Base-by-base conservation (phyloP, 169 alveolate species). In the Plasmodium coatneyi region DNA sequence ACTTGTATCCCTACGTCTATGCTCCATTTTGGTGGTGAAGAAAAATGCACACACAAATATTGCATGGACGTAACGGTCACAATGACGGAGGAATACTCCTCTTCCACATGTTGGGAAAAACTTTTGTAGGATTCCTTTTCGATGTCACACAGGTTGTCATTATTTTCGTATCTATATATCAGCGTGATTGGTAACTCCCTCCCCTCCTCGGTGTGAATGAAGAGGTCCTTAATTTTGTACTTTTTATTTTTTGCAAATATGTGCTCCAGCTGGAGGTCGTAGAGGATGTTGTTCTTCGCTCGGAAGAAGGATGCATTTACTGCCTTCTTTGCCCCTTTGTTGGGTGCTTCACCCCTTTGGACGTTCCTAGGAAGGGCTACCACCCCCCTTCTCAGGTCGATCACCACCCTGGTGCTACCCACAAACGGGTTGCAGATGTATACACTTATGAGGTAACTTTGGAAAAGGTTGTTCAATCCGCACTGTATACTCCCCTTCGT, bases 341-440 rank as follows among this genome's bases (percentile, higher is more conserved):
- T 2, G 1, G 25, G 4, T 49, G 6, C 0, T 12, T 2, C 9
- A 6, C 60, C 22, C 60, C 6, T 46, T 12, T 84, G 71, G 19
- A 84, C 28, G 79, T 84, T 84, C 41, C 79, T 84, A 22, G 84
- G 76, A 9, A 71, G 66, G 6, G 84, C 39, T 0, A 84, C 9
- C 5, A 72, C n/a, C 10, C 92, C 66, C 34, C 79, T 41, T 28
- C 84, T 74, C 41, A 86, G 41, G 66, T 86, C 41, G 54, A 74
- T 14, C 28, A 41, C 71, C 34, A 86, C 78, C 19, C 34, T 54
- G 43, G 80, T 76, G 14, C 46, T 74, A 49, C 80, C 76, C n/a
- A 76, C 70, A 76, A 86, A 86, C 30, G 93, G 52, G 49, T 86
- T 86, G n/a, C 81, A 86, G 34, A 86, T 76, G 66, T 46, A 36